These are phyloP conservation scores for Suhomyces vadensis DNA, from an alignment of 805 yeast genomes.

Conservation along the genomic window DNA sequence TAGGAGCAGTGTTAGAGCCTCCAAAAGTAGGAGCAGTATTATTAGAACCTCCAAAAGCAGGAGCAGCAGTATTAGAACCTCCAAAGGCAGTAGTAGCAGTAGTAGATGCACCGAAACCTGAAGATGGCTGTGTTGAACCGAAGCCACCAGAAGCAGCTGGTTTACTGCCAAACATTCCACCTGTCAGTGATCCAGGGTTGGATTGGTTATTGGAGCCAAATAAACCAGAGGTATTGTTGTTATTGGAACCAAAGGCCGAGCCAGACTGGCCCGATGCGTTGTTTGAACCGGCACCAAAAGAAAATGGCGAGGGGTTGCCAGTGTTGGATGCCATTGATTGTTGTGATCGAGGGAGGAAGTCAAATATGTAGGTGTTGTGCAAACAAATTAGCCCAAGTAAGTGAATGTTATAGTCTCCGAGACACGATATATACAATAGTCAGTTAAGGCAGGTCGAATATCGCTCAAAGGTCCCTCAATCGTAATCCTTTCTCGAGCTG, in stretches of 20 bases:
- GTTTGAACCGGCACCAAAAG: constrained; percentile 6
- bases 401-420: too few species aligned
- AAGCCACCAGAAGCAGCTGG: constrained; percentile 1
- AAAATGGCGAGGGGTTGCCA: constrained; percentile 2
- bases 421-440: too few species aligned
- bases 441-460: not conserved
- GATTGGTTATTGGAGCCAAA: constrained; percentile 14
- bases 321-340: not conserved
- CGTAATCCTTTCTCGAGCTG: constrained; percentile 1
- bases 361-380: not conserved
- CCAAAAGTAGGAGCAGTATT: constrained; percentile 9
- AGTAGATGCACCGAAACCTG: not conserved
- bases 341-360: not conserved
- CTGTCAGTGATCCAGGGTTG: constrained; percentile 12
- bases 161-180: constrained; percentile 10
- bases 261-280: not conserved
- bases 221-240: constrained; percentile 12
- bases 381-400: not conserved
- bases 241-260: constrained; percentile 1
- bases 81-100: constrained; percentile 8
- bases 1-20: too few species aligned
- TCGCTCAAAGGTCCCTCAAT: not conserved
- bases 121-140: not conserved
- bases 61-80: constrained; percentile 1
- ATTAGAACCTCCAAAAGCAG: constrained; percentile 1